Percentiles rank a stretch among this genome's conserved stretches.
These are phyloP conservation scores for Apiosordaria backusii DNA, from an alignment of 495 filamentous ascomycete species.

Conservation along the genomic window DNA sequence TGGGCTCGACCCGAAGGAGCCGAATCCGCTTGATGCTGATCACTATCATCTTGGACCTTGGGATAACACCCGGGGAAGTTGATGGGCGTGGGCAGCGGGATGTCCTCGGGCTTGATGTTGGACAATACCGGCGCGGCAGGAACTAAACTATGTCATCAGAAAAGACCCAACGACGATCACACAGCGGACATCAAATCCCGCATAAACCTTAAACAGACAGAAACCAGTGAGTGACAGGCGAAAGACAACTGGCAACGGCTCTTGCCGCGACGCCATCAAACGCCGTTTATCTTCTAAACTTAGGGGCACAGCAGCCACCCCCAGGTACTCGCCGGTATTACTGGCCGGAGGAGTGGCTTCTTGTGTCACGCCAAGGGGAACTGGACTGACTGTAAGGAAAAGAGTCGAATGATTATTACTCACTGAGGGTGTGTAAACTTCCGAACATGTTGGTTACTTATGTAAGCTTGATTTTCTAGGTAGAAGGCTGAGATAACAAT, in stretches of 20 bases:
- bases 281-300: neutral
- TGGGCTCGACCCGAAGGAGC: constrained; percentile 15
- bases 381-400: neutral
- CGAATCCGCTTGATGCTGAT: constrained; percentile 2
- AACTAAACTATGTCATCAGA: constrained; percentile 33
- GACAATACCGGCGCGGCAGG: constrained; percentile 24
- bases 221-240: neutral
- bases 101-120: constrained; percentile 40
- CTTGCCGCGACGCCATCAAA: neutral
- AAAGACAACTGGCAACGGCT: neutral
- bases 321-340: neutral
- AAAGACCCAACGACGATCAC: constrained; percentile 13
- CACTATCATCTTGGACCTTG: constrained; percentile 20
- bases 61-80: constrained; percentile 47
- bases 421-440: constrained; percentile 34
- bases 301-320: neutral
- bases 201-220: constrained; percentile 9
- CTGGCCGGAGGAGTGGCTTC: neutral
- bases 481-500: no score
- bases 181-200: constrained; percentile 6
- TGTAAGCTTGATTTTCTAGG: neutral
- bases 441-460: constrained; percentile 32
- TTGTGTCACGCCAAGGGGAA: constrained; percentile 2
- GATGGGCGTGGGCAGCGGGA: constrained; percentile 53
- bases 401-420: constrained; percentile 16